Conservation (phyloP, 352 stramenopile genomes). For the Phytophthora quininea region DNA sequence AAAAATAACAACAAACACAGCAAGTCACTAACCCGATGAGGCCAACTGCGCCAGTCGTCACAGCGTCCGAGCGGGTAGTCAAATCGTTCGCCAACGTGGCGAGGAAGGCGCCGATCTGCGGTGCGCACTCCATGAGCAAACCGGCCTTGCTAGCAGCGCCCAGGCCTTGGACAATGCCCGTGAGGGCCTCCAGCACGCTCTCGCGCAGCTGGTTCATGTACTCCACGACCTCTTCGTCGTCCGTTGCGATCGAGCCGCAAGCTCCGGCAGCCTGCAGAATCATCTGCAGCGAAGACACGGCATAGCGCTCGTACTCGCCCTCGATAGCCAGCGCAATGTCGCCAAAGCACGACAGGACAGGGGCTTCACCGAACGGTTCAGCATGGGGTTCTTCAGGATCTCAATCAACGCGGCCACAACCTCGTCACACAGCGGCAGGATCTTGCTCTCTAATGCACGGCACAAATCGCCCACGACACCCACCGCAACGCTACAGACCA, state of each 20-base stretch:
- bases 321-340: slow-evolving; percentile 97
- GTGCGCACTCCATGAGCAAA: slow-evolving; percentile 84
- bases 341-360: slow-evolving; percentile 96
- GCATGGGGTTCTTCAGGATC: slow-evolving; percentile 93
- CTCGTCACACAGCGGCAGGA: slow-evolving; percentile 94
- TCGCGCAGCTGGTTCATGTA: slow-evolving; percentile 97
- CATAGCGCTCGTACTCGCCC: slow-evolving; percentile 91
- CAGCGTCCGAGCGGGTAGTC: slow-evolving; percentile 83
- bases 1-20: neutral
- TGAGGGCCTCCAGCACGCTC: slow-evolving; percentile 96
- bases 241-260: slow-evolving; percentile 85
- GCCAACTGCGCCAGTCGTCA: slow-evolving; percentile 92
- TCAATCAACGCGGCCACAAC: slow-evolving; percentile 95
- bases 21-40: slow-evolving; percentile 85
- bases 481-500: slow-evolving; percentile 97
- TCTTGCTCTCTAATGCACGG: slow-evolving; percentile 90
- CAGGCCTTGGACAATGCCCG: slow-evolving; percentile 95
- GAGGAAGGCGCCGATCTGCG: slow-evolving; percentile 91
- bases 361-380: slow-evolving; percentile 97
- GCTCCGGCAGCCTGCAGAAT: slow-evolving; percentile 87
- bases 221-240: slow-evolving; percentile 98
- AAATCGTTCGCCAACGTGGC: slow-evolving; percentile 84
- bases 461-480: slow-evolving; percentile 96
- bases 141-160: slow-evolving; percentile 89
- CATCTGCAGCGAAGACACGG: slow-evolving; percentile 82